phyloP scores from a whole-genome alignment of 805 yeast species.

The Yamadazyma endophytica region DNA sequence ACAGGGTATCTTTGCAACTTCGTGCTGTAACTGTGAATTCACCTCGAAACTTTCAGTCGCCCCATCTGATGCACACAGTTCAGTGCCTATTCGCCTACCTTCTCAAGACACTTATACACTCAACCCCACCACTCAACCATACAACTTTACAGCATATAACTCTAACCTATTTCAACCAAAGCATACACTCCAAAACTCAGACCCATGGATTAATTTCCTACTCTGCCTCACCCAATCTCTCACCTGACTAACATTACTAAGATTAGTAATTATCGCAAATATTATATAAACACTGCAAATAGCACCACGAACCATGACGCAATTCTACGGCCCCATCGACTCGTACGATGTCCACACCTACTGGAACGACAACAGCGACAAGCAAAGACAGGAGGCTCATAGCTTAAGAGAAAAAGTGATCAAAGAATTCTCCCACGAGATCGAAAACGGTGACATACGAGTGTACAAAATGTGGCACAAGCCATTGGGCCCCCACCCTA shows the following conservation, averaged over 20 bases:
- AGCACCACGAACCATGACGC: conserved; percentile 1
- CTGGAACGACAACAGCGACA: conserved; percentile 33
- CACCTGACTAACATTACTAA: conserved; percentile 4
- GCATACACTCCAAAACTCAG: too few relatives aligned
- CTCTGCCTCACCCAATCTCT: too few relatives aligned
- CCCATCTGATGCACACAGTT: too few relatives aligned
- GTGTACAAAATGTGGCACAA: conserved; percentile 43
- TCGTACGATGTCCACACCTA: conserved; percentile 58
- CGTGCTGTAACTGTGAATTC: too few relatives aligned
- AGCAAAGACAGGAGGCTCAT: conserved; percentile 30
- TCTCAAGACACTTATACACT: too few relatives aligned
- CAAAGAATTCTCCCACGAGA: conserved; percentile 39
- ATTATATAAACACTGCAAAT: neutral
- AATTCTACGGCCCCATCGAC: conserved; percentile 18
- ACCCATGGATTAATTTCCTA: too few relatives aligned
- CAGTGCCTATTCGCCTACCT: too few relatives aligned
- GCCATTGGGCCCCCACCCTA: conserved; percentile 58
- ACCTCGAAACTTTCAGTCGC: too few relatives aligned
- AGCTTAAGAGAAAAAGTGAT: conserved; percentile 37
- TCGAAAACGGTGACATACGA: conserved; percentile 36
- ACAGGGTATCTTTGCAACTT: too few relatives aligned
- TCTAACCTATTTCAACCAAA: too few relatives aligned
- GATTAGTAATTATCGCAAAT: neutral
- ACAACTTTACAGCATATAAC: too few relatives aligned
- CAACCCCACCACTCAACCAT: too few relatives aligned